Conservation (phyloP, 2,329 filamentous ascomycete species). For the Escovopsis weberi region DNA sequence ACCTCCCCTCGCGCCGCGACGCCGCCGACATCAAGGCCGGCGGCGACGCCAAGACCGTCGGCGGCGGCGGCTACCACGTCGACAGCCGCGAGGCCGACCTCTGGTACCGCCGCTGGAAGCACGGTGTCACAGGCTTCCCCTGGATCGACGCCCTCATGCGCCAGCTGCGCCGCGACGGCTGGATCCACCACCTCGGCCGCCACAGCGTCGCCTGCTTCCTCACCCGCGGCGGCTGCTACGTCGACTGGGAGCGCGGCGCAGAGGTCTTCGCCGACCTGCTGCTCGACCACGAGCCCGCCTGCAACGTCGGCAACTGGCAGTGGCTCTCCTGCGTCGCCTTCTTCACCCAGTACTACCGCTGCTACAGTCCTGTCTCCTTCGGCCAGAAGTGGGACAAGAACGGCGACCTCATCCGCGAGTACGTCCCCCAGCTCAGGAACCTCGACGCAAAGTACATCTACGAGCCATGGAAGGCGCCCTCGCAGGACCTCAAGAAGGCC, state of each 20-base stretch:
- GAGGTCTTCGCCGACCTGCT: slow-evolving; percentile 67
- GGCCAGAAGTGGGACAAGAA: slow-evolving; percentile 62
- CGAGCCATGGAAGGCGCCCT: slow-evolving; percentile 62
- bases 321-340: slow-evolving; percentile 67
- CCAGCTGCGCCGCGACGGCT: slow-evolving; percentile 55
- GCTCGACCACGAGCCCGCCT: slow-evolving; percentile 60
- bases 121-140: slow-evolving; percentile 58
- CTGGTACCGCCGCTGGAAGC: slow-evolving; percentile 55
- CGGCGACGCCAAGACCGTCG: slow-evolving; percentile 29
- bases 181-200: slow-evolving; percentile 67
- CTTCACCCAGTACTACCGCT: slow-evolving; percentile 56
- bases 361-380: slow-evolving; percentile 57
- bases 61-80: slow-evolving; percentile 47
- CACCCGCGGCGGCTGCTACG: slow-evolving; percentile 64
- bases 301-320: slow-evolving; percentile 65
- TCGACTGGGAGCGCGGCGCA: slow-evolving; percentile 65
- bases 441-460: slow-evolving; percentile 60
- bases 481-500: slow-evolving; percentile 53
- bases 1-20: slow-evolving; percentile 48
- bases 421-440: slow-evolving; percentile 49
- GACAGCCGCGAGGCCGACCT: slow-evolving; percentile 47
- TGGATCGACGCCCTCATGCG: slow-evolving; percentile 75
- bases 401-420: slow-evolving; percentile 48
- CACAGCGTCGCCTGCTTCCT: slow-evolving; percentile 71
- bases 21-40: slow-evolving; percentile 32